These are phyloP conservation scores for Monilinia vaccinii-corymbosi DNA, from an alignment of 2,329 filamentous ascomycete species.

Conservation along the genomic window DNA sequence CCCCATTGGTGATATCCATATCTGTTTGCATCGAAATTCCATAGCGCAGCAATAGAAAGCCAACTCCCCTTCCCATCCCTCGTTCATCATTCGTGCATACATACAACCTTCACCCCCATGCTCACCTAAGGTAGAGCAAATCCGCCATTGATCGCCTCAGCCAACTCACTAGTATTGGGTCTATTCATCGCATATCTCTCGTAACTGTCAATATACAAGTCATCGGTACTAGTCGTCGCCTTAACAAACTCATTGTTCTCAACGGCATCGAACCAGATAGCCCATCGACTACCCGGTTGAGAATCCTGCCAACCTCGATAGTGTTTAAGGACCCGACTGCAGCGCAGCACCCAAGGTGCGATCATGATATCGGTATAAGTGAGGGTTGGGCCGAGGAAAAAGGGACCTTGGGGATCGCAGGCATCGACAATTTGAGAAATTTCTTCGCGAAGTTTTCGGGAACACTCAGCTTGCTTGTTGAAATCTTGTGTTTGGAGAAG, in stretches of 20 bases:
- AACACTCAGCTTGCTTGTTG: slow-evolving; percentile 47
- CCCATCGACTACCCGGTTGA: slow-evolving; percentile 30
- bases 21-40: not conserved
- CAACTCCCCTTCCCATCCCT: not conserved
- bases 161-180: slow-evolving; percentile 47
- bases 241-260: slow-evolving; percentile 32
- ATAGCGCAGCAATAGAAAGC: not conserved
- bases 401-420: slow-evolving; percentile 29
- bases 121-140: slow-evolving; percentile 24
- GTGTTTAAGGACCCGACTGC: slow-evolving; percentile 31
- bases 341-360: slow-evolving; percentile 34
- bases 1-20: not conserved
- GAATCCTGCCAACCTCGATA: slow-evolving; percentile 33
- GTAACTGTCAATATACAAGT: slow-evolving; percentile 60
- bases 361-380: slow-evolving; percentile 33
- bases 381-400: slow-evolving; percentile 30
- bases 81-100: not conserved
- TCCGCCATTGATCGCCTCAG: slow-evolving; percentile 50
- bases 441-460: slow-evolving; percentile 53
- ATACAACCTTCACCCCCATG: not conserved
- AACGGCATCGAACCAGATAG: slow-evolving; percentile 31
- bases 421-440: slow-evolving; percentile 41
- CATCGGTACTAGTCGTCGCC: slow-evolving; percentile 33
- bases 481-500: slow-evolving; percentile 57
- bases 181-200: slow-evolving; percentile 58